phyloP scores from a whole-genome alignment of 2,329 filamentous ascomycete species.

The Aspergillus sp. region DNA sequence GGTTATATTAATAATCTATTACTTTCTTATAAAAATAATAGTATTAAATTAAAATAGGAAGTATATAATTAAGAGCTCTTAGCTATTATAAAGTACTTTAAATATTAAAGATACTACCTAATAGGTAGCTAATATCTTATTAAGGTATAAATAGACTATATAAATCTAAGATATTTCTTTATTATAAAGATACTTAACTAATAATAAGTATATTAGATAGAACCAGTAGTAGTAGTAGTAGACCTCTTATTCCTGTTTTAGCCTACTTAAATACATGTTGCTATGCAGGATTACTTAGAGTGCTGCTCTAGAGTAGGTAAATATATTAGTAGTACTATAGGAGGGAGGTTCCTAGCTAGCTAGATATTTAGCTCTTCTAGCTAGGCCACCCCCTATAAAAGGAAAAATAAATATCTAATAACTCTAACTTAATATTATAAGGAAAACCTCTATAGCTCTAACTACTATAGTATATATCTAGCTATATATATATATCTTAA shows the following conservation, averaged over 20 bases:
- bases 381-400: not conserved
- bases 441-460: too few relatives aligned
- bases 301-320: too few relatives aligned
- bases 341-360: too few relatives aligned
- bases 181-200: not conserved
- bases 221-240: not conserved
- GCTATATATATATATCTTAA: too few relatives aligned
- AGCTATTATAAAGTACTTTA: constrained; percentile 18
- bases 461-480: too few relatives aligned
- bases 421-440: too few relatives aligned
- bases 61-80: constrained; percentile 28
- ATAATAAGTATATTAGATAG: not conserved
- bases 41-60: constrained; percentile 19
- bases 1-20: constrained; percentile 10
- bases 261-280: too few relatives aligned
- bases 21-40: constrained; percentile 16
- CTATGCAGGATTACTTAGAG: too few relatives aligned
- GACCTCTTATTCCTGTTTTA: too few relatives aligned
- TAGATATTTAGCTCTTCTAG: too few relatives aligned
- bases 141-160: constrained; percentile 21
- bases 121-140: constrained; percentile 7
- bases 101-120: constrained; percentile 17
- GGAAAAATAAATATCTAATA: not conserved
- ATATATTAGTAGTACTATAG: too few relatives aligned
- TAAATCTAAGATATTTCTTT: constrained; percentile 11